These are phyloP conservation scores for Cystobasidium onofrii DNA, from an alignment of 768 basidiomycete genomes.

Conservation along the genomic window DNA sequence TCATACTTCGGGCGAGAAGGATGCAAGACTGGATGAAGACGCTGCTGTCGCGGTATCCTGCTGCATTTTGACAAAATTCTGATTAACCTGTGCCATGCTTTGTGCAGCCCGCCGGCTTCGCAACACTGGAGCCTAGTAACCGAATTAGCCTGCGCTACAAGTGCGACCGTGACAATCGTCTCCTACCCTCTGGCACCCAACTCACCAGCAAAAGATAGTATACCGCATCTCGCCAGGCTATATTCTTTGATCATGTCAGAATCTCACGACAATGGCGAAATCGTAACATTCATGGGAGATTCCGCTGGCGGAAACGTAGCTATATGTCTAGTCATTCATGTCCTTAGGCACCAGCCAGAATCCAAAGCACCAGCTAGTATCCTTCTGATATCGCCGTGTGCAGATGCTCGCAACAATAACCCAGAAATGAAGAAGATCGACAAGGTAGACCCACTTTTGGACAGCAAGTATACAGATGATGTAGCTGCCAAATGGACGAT, in stretches of 20 bases:
- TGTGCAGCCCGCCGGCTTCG: slow-evolving; percentile 6
- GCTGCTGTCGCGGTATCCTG: too few relatives aligned
- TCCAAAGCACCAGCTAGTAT: background rate
- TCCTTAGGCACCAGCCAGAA: background rate
- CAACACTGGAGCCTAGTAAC: slow-evolving; percentile 17
- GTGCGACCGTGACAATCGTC: background rate
- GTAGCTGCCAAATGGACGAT: slow-evolving; percentile 7
- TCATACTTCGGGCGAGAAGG: too few relatives aligned
- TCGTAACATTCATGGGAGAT: slow-evolving; percentile 7
- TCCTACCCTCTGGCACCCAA: slow-evolving; percentile 25
- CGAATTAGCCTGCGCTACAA: background rate
- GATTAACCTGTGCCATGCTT: too few relatives aligned
- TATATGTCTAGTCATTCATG: background rate
- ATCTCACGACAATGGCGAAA: background rate
- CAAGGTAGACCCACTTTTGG: background rate
- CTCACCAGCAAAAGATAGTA: slow-evolving; percentile 17
- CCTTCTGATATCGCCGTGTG: slow-evolving; percentile 14
- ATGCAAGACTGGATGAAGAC: too few relatives aligned
- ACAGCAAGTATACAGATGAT: background rate
- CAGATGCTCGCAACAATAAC: background rate
- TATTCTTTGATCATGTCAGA: background rate
- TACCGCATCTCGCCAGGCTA: background rate
- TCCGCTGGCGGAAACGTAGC: slow-evolving; percentile 19
- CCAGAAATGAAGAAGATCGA: slow-evolving; percentile 6
- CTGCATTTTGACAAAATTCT: too few relatives aligned